Base-by-base conservation (phyloP, 2,329 filamentous ascomycete species). In the Penicillium oxalicum region DNA sequence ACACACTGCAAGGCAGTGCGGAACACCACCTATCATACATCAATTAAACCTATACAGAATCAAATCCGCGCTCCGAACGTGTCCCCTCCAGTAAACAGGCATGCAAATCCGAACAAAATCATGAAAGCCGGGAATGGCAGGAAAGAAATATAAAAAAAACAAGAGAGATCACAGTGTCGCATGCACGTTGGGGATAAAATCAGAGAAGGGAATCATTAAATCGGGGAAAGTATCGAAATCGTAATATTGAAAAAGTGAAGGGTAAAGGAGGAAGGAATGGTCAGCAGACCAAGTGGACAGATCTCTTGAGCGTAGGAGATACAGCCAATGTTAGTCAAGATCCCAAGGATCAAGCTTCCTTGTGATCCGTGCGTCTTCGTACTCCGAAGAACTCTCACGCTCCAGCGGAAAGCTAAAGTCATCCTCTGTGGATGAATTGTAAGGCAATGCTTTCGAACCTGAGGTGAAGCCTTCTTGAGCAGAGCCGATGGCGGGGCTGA, bases 401-500 rank as follows among this genome's bases (percentile, higher is more conserved):
- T 64, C 60, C 44, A 70, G 58, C 38, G 69, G 69, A 40, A 71
- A 61, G 37, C 65, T 67, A 47, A 65, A 70, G 45, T 70, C 70
- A 56, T 71, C 69, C 39, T 67, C 64, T 11, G 60, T 56, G 34
- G 64, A 59, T 52, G 56, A 40, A 50, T 41, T 4, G 40, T 48
- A 37, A 38, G 13, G 40, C 45, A 55, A 9, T 47, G 58, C 44
- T 54, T 56, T 29, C 47, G 55, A 40, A 50, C 55, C 28, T 47
- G 55, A 44, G 4, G 50, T 52, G 5, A 58, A 32, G 11, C 59
- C 54, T 6, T 49, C 47, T 32, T 53, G 35, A 1, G 58, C 50
- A 8, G 63, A 56, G 29, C 54, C 60, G 29, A 57, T 26, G n/a
- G 55, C 54, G 9, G 65, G 62, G 9, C 59, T 64, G 36, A 67